Base-by-base conservation (phyloP, 2,329 filamentous ascomycete species). In the Colletotrichum gigasporum region DNA sequence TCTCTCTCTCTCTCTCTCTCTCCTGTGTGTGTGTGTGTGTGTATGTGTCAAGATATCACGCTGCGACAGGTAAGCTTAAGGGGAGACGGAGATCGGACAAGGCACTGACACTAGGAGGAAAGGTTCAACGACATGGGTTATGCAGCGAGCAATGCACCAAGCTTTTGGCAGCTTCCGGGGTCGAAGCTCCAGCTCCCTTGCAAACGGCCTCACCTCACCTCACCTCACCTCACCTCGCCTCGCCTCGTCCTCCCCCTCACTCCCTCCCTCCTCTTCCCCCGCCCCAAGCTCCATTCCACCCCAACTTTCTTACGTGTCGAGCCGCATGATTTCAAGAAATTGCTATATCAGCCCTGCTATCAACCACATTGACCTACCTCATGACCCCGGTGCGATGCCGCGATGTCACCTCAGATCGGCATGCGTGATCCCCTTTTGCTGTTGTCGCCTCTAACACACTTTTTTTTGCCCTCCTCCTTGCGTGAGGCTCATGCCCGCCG, bases 101-200 rank as follows among this genome's bases (percentile, higher is more conserved):
- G 16, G 28, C n/a, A 35, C 45, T 20, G n/a, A n/a, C n/a, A n/a
- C n/a, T n/a, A n/a, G n/a, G n/a, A n/a, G n/a, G n/a, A n/a, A n/a
- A n/a, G n/a, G n/a, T n/a, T n/a, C n/a, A n/a, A n/a, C n/a, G 39
- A 35, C 53, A 63, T 50, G 53, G 45, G 41, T 47, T 55, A 20
- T 59, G 37, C n/a, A 16, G 45, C 47, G 59, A 37, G 59, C 44
- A 44, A 28, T 58, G 51, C 52, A 18, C n/a, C 54, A 39, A 41
- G 47, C 45, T 39, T 34, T 51, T 35, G 52, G 32, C 18, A 42
- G 59, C 28, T 47, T 16, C 53, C 18, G 16, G 60, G 37, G 45
- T 52, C 22, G 18, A n/a, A n/a, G n/a, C n/a, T n/a, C n/a, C n/a
- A 63, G 53, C 60, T 47, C 30, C 45, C 45, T 59, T 28, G 52